These are phyloP conservation scores for Calonectria pseudoreteaudii DNA, from an alignment of 2,329 filamentous ascomycete genomes.

Conservation along the genomic window DNA sequence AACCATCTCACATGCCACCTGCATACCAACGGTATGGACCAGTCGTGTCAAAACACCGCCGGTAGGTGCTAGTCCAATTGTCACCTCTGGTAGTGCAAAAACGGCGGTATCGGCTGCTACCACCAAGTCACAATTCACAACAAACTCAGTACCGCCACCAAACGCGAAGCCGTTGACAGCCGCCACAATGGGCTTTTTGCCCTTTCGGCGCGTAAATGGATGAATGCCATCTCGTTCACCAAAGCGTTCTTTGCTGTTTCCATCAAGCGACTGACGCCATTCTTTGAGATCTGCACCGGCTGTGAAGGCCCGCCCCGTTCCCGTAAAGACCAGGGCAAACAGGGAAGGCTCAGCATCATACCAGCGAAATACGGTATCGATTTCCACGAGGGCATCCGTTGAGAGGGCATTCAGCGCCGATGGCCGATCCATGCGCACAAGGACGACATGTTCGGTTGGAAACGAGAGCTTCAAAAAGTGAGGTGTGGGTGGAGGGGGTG, in stretches of 20 bases:
- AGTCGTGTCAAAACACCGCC: constrained; percentile 63
- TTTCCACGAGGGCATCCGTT: constrained; percentile 56
- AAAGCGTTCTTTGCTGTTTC: constrained; percentile 52
- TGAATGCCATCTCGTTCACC: constrained; percentile 8
- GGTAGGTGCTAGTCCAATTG: constrained; percentile 62
- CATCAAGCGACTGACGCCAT: constrained; percentile 34
- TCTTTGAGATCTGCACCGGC: constrained; percentile 66
- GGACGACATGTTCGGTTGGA: constrained; percentile 59
- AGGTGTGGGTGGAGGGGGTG: neutral
- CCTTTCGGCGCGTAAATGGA: constrained; percentile 57
- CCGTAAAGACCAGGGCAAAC: constrained; percentile 60
- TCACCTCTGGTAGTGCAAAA: constrained; percentile 64
- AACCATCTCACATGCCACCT: constrained; percentile 40
- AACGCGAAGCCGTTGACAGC: constrained; percentile 67
- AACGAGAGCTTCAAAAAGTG: constrained; percentile 50
- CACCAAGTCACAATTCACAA: constrained; percentile 63
- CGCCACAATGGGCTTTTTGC: constrained; percentile 69
- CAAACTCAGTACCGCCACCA: constrained; percentile 67
- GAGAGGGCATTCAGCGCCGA: constrained; percentile 58
- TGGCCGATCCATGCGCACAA: constrained; percentile 63
- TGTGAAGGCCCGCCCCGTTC: constrained; percentile 62
- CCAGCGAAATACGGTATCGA: constrained; percentile 60
- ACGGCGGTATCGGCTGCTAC: constrained; percentile 60
- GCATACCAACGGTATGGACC: constrained; percentile 47
- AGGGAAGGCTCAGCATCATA: constrained; percentile 61